Evolutionary conservation across 2,329 filamentous ascomycete genomes (phyloP).

Genomic region (Neocatenulostroma microsporum): DNA sequence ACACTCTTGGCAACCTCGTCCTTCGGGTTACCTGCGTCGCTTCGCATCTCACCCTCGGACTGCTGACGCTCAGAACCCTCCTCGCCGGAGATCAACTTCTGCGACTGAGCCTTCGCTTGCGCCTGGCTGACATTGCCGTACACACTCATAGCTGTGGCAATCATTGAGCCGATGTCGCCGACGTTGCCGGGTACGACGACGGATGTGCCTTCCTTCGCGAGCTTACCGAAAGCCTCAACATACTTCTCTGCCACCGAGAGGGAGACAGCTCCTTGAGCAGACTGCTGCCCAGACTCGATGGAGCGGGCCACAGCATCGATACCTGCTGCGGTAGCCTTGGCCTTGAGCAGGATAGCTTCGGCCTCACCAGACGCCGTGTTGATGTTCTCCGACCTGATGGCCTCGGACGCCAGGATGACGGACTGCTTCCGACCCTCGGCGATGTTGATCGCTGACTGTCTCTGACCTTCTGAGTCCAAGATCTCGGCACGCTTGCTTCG

Average conservation of each 20-base stretch:
- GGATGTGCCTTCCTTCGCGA: constrained; percentile 91
- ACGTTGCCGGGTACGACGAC: constrained; percentile 96
- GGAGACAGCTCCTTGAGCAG: constrained; percentile 76
- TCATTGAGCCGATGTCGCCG: constrained; percentile 93
- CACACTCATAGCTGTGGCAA: constrained; percentile 88
- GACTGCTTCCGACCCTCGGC: constrained; percentile 96
- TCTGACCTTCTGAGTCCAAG: constrained; percentile 90
- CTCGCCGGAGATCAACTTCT: too few species aligned
- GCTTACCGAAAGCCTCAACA: constrained; percentile 83
- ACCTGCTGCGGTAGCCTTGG: constrained; percentile 74
- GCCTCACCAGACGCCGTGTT: constrained; percentile 89
- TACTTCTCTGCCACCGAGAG: constrained; percentile 94
- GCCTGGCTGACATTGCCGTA: constrained; percentile 89
- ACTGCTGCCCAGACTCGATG: constrained; percentile 63
- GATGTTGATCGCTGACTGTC: constrained; percentile 97
- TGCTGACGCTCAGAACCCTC: too few species aligned
- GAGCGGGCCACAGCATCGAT: constrained; percentile 74
- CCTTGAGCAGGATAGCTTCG: constrained; percentile 82
- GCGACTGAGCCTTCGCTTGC: constrained; percentile 51
- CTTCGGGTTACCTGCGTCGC: constrained; percentile 13
- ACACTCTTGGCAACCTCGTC: constrained; percentile 31
- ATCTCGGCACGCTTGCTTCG: constrained; percentile 97
- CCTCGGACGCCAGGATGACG: constrained; percentile 92
- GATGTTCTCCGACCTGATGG: constrained; percentile 80
- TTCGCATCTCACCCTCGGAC: constrained; percentile 6